Evolutionary conservation across 495 filamentous ascomycete species (phyloP), one percentile per base, ranked within the genome.

Genomic region (Penicillium bialowiezense): DNA sequence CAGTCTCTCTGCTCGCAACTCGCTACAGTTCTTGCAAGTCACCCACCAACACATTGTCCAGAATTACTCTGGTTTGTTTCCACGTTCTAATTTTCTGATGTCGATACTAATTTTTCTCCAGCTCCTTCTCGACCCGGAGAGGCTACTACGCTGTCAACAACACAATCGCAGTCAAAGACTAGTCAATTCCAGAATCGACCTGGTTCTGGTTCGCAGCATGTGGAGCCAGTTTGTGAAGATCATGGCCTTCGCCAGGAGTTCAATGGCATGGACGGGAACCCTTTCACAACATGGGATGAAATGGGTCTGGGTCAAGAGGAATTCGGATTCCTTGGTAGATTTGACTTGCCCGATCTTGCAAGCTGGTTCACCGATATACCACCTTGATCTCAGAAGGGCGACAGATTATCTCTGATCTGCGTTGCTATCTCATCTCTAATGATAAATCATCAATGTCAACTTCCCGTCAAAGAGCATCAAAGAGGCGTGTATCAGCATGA

Each of bases 281-380:
- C 50, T 0, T 54, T 64, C 15, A 51, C 51, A 41, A 54, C 44
- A 13, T 58, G 53, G 52, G 63, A 64, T 39, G 60, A 64, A 19
- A 52, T 58, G 41, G 54, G 56, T 0, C 5, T 58, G 19, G 52
- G 55, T 2, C 52, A 59, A 19, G 60, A 62, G n/a, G 63, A 66
- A 7, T 55, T 67, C 35, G 63, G 63, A 7, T 69, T 69, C 31
- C 47, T 63, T 20, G 57, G 59, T 3, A 50, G 56, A 50, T 59
- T 65, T 33, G 63, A 66, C 50, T 39, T 68, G 17, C 55, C 56
- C 1, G 64, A 67, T 63, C 59, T 80, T 61, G 60, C 79, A 61
- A 58, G 51, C 40, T 66, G 60, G 60, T 59, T 67, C 24, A 41
- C 55, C 0, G 58, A 64, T 48, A 38, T 79, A 63, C 48, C 63